Evolutionary conservation across 1,139 yeast genomes (phyloP), one percentile per base, ranked within the genome.

Genomic region (Scheffersomyces illinoinensis): DNA sequence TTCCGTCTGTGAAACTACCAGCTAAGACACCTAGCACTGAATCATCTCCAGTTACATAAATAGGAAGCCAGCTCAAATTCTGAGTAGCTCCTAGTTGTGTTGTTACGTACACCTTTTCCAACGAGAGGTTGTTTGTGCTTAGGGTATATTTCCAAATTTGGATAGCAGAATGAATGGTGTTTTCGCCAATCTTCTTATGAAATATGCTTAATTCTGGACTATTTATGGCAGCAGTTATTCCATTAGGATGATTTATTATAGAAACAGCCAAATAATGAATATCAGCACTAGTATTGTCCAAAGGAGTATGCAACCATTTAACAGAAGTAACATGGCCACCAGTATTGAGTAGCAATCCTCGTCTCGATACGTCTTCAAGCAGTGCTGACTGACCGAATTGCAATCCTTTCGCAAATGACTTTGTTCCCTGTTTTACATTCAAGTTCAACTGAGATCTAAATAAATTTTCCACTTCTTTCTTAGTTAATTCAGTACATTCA

Each of bases 1-100:
- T 71, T 0, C 96, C 96, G 69, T 89, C 91, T 52, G 86, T 86
- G 64, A 85, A 87, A 0, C 82, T 77, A 18, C 87, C 88, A 0
- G 84, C 83, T 19, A 89, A 65, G 0, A 85, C 70, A 4, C 85
- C 82, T 10, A 87, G 75, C 1, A 75, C 60, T 3, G 61, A 33
- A 0, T 66, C 65, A 10, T 66, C 69, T 5, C 67, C 67, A 10
- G 58, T 57, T 7, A 73, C 64, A 21, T 69, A 59, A 1, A 71
- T 52, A 5, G 78, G 81, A 14, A 81, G 76, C 90, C 91, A 88
- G 54, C 78, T 76, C 59, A 90, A 65, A 56, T 81, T 76, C 62
- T 82, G 73, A 1, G 85, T 76, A 1, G 84, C 84, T 1, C 96
- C 96, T 67, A 81, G 78, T 2, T 73, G 49, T 59, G 73, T 65